phyloP scores from a whole-genome alignment of 2,329 filamentous ascomycete genomes.

The Aspergillus niger region DNA sequence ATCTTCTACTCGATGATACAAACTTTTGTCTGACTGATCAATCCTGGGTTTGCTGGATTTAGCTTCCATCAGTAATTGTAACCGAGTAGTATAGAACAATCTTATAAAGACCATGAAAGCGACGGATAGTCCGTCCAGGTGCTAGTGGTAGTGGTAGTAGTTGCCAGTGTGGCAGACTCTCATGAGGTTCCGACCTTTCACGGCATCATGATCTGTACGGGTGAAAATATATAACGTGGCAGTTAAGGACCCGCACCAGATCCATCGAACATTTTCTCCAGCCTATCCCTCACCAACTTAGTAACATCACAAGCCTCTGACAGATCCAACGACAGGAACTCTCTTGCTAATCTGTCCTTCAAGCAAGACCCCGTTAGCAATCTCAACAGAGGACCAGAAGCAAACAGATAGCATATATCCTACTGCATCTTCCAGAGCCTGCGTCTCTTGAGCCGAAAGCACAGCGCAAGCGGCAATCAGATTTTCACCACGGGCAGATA shows the following conservation, averaged over 20 bases:
- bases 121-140: no score
- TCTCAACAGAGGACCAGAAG: not conserved
- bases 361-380: not conserved
- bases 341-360: constrained; percentile 23
- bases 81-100: not conserved
- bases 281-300: constrained; percentile 5
- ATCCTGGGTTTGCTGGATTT: no score
- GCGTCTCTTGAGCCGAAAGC: constrained; percentile 64
- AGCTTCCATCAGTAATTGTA: not conserved
- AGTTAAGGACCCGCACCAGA: not conserved
- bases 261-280: constrained; percentile 13
- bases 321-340: constrained; percentile 20
- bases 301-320: constrained; percentile 1
- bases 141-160: no score
- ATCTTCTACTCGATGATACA: constrained; percentile 18
- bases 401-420: constrained; percentile 15
- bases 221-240: constrained; percentile 4
- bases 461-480: constrained; percentile 71
- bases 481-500: constrained; percentile 73
- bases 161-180: no score
- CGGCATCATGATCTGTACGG: not conserved
- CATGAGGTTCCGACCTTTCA: no score
- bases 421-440: constrained; percentile 69
- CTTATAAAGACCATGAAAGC: no score
- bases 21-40: constrained; percentile 5